Percentiles rank a stretch among this genome's conserved stretches.
These are phyloP conservation scores for Angomonas deanei DNA, from an alignment of 208 protist species.

Conservation along the genomic window DNA sequence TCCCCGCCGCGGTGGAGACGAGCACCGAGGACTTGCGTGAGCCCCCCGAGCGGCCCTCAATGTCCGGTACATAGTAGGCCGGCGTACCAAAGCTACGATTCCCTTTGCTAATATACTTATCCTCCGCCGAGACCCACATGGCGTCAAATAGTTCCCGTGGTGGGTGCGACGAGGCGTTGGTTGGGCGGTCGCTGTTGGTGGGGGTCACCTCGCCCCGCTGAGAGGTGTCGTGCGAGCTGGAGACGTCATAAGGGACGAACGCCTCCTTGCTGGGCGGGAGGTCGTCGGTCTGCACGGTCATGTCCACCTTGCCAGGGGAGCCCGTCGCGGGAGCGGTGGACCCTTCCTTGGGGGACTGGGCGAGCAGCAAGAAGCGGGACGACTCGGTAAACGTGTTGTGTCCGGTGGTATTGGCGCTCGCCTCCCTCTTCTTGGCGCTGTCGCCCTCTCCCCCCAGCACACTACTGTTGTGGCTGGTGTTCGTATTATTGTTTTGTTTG, in stretches of 20 bases:
- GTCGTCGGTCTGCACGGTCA: not conserved
- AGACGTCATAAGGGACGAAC: too few species aligned
- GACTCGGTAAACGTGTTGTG: slow-evolving; percentile 4
- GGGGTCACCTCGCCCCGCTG: slow-evolving; percentile 3
- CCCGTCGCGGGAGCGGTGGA: not conserved
- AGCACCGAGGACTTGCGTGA: not conserved
- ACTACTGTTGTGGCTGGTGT: too few species aligned
- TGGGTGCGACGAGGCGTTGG: not conserved
- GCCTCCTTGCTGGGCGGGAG: not conserved
- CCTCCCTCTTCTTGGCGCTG: not conserved
- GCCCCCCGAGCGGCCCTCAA: not conserved
- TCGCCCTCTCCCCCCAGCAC: too few species aligned
- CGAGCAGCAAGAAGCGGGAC: slow-evolving; percentile 17
- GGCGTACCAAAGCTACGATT: slow-evolving; percentile 49
- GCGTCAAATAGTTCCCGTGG: slow-evolving; percentile 62
- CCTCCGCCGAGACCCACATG: slow-evolving; percentile 65
- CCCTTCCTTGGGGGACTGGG: slow-evolving; percentile 6
- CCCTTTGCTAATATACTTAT: slow-evolving; percentile 25
- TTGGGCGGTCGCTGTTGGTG: not conserved
- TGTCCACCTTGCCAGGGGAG: not conserved
- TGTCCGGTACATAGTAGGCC: slow-evolving; percentile 33
- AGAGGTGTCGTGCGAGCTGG: slow-evolving; percentile 2
- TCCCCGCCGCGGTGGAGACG: not conserved
- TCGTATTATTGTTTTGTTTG: too few species aligned
- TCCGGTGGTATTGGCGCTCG: not conserved